Percentiles rank a stretch among this genome's conserved stretches.
Evolutionary conservation across 805 yeast genomes (phyloP).

Genomic region (Metschnikowia chrysomelidarum): DNA sequence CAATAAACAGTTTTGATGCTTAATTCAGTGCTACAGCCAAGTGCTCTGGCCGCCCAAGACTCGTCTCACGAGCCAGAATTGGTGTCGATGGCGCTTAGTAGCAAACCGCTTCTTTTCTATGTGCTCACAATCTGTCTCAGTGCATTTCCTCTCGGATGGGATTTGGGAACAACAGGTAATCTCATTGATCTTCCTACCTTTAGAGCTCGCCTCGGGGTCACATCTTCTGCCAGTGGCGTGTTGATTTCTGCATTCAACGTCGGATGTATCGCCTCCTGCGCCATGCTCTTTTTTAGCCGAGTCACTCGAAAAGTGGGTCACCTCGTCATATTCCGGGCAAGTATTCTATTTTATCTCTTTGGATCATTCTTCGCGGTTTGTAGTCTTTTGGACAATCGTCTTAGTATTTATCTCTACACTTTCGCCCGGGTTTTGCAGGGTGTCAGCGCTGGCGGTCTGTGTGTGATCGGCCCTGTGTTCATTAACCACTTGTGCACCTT

Average conservation of each 20-base stretch:
- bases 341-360: slow-evolving; percentile 4
- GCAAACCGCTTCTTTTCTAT: slow-evolving; percentile 6
- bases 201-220: slow-evolving; percentile 8
- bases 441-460: slow-evolving; percentile 11
- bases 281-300: slow-evolving; percentile 1
- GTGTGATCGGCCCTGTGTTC: slow-evolving; percentile 14
- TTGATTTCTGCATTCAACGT: slow-evolving; percentile 9
- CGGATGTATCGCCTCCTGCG: slow-evolving; percentile 12
- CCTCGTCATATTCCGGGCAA: slow-evolving; percentile 5
- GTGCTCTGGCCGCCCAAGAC: slow-evolving; percentile 10
- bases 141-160: slow-evolving; percentile 16
- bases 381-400: slow-evolving; percentile 2
- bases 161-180: slow-evolving; percentile 15
- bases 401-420: slow-evolving; percentile 5
- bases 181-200: slow-evolving; percentile 11
- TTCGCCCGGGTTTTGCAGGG: slow-evolving; percentile 8
- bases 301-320: slow-evolving; percentile 8
- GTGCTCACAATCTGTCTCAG: slow-evolving; percentile 7
- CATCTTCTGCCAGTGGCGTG: slow-evolving; percentile 5
- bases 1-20: no score
- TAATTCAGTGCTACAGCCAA: no score
- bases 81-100: background rate
- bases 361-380: slow-evolving; percentile 3
- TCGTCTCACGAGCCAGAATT: slow-evolving; percentile 4
- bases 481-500: slow-evolving; percentile 12